Conservation (phyloP, 1,284 basidiomycete species). For the Gastroboletus turbinatus region DNA sequence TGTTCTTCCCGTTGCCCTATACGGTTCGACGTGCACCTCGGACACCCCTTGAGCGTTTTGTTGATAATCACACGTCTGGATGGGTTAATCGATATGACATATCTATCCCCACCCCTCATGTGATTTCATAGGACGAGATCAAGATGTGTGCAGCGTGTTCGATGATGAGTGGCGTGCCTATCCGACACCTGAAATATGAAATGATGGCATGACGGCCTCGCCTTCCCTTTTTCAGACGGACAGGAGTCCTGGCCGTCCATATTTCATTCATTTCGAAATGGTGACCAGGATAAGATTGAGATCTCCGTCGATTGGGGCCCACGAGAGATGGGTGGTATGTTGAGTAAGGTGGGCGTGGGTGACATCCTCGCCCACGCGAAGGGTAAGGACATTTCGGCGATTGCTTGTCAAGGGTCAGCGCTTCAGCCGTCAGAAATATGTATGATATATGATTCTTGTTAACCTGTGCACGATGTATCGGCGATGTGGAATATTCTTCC, state of each 20-base stretch:
- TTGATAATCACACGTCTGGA: not conserved
- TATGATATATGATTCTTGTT: not conserved
- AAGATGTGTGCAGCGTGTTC: not conserved
- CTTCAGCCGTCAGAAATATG: not conserved
- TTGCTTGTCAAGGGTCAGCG: not conserved
- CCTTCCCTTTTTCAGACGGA: not conserved
- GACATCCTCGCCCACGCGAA: too few species aligned
- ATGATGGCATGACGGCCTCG: not conserved
- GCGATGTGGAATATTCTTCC: not conserved
- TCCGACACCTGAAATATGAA: not conserved
- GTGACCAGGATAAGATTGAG: not conserved
- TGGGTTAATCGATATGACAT: not conserved
- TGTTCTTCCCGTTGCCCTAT: not conserved
- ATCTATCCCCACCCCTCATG: not conserved
- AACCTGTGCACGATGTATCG: not conserved
- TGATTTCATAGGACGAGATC: not conserved
- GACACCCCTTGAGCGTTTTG: not conserved
- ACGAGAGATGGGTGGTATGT: not conserved
- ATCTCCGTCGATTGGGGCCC: not conserved
- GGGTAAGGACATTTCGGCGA: too few species aligned
- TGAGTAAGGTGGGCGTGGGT: not conserved
- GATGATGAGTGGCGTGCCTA: conserved; percentile 7
- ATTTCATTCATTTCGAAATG: not conserved
- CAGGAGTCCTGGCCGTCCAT: not conserved
- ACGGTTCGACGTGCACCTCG: not conserved